Base-by-base conservation (phyloP, 768 basidiomycete genomes). In the Trametes cinnabarina region DNA sequence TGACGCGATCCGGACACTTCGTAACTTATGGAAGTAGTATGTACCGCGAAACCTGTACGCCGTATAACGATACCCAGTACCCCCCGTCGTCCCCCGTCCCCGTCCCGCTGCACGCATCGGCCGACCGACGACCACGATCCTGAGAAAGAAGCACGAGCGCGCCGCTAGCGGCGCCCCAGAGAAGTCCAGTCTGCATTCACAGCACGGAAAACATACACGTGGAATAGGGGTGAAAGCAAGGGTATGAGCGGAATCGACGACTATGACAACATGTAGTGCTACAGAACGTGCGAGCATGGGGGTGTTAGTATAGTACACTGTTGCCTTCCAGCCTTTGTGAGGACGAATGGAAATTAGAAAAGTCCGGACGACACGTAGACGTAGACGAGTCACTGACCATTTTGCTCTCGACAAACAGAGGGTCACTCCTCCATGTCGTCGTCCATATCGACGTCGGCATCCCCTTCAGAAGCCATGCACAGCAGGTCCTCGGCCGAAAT, bases 201-300 rank as follows among this genome's bases (percentile, higher is more conserved):
- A 57, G 48, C 56, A 49, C 48, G 32, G 47, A 57, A 49, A 49
- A 50, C 48, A 50, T 50, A 51, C 20, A 26, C 30, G 51, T 55
- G 59, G 60, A 47, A 53, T 61, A 56, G 44, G 26, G 60, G 55
- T 57, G 51, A 47, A 51, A 56, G 54, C 54, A 55, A 49, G 54
- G 60, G 60, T 56, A 61, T 61, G 60, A 40, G 54, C 49, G 30
- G 60, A 52, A 52, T 42, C 26, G 43, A 55, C 48, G 53, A 55
- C 55, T 61, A 61, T 57, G 60, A 61, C 60, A 61, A 61, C 60
- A 61, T 39, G 60, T 61, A 61, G 52, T 61, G 60, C 55, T 61
- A 61, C 60, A 61, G 59, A 55, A 48, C 54, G 51, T 58, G 55
- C 47, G 51, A 20, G 60, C 60, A 61, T 61, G 60, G 54, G 52